Evolutionary conservation across 1,284 basidiomycete genomes (phyloP).

Genomic region (Gomphus sp.): DNA sequence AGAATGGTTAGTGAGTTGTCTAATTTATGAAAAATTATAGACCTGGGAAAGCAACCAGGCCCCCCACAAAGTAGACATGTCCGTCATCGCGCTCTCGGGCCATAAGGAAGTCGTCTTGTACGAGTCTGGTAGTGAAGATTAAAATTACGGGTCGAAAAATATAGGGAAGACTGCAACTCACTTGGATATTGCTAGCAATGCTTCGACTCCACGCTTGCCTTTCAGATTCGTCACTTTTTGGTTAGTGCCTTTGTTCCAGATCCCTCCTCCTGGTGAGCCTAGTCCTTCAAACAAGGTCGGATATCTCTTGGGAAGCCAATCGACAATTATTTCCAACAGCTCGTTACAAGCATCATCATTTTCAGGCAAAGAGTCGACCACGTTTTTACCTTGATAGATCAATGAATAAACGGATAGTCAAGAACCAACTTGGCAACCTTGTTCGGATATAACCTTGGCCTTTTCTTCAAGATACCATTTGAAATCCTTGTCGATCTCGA

Average conservation of each 20-base stretch:
- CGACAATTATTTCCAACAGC: constrained; percentile 26
- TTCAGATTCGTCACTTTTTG: constrained; percentile 18
- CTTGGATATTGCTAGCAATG: constrained; percentile 22
- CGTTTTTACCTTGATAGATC: constrained; percentile 22
- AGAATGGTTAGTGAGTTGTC: neutral
- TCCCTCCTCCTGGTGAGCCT: constrained; percentile 17
- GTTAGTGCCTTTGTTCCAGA: constrained; percentile 27
- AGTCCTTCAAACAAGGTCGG: constrained; percentile 26
- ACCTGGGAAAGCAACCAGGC: constrained; percentile 31
- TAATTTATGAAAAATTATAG: neutral
- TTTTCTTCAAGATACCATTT: constrained; percentile 30
- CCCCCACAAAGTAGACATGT: constrained; percentile 29
- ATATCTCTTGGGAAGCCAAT: constrained; percentile 30
- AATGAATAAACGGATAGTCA: neutral
- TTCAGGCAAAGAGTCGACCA: constrained; percentile 29
- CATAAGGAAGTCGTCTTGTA: constrained; percentile 34
- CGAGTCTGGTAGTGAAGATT: constrained; percentile 19
- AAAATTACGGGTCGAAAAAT: neutral
- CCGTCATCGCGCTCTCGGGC: constrained; percentile 28
- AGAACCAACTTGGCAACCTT: constrained; percentile 16
- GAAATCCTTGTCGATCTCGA: constrained; percentile 32
- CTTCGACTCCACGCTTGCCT: constrained; percentile 21
- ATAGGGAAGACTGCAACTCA: constrained; percentile 10
- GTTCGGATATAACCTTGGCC: constrained; percentile 24
- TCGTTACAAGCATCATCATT: constrained; percentile 30